Conservation (phyloP, 805 yeast species). For the Metschnikowia santaceciliae region DNA sequence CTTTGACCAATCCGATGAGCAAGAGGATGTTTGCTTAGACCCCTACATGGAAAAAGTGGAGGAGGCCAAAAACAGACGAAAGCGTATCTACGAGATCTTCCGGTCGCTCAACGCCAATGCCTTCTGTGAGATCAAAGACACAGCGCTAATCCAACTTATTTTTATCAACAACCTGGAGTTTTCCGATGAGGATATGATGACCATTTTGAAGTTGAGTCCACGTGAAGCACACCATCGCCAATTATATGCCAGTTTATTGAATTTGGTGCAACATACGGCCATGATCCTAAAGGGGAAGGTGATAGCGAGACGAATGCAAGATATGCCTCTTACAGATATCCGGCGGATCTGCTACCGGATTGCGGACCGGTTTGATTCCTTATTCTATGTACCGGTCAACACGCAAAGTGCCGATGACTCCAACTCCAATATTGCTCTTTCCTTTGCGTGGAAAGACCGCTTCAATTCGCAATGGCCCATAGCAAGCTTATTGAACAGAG, state of each 20-base stretch:
- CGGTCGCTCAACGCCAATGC: conserved; percentile 3
- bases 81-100: conserved; percentile 5
- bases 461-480: conserved; percentile 29
- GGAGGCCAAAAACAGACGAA: conserved; percentile 10
- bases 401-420: conserved; percentile 1
- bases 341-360: conserved; percentile 22
- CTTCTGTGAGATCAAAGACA: conserved; percentile 10
- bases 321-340: conserved; percentile 25
- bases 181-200: conserved; percentile 13
- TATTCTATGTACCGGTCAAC: conserved; percentile 24
- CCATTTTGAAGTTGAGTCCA: conserved; percentile 6
- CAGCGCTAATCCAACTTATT: conserved; percentile 13
- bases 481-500: conserved; percentile 18
- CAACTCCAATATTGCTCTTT: conserved; percentile 11
- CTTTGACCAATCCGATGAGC: conserved; percentile 1
- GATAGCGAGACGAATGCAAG: conserved; percentile 9
- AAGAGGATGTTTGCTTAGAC: conserved; percentile 1
- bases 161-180: conserved; percentile 6
- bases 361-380: conserved; percentile 20
- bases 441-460: conserved; percentile 20
- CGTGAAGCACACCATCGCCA: conserved; percentile 5
- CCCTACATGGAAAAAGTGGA: conserved; percentile 11
- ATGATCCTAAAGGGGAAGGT: conserved; percentile 6
- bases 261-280: conserved; percentile 10
- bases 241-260: conserved; percentile 8